Percentiles rank a stretch among this genome's conserved stretches.
Evolutionary conservation across 441 rosid genomes (phyloP).

Genomic region (Breynia disticha): DNA sequence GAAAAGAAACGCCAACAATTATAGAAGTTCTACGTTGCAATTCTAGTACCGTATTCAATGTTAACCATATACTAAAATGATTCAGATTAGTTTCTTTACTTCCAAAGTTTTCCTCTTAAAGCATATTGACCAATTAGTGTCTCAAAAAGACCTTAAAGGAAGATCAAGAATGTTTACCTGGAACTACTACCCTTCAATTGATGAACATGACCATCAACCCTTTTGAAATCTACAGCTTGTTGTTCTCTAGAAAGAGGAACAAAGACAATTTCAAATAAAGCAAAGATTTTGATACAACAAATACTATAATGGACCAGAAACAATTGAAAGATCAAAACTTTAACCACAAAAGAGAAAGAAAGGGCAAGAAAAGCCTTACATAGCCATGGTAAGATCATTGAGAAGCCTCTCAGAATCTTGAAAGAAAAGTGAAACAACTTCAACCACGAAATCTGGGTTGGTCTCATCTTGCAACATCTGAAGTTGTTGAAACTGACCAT

Average conservation of each 20-base stretch:
- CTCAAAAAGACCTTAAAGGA: neutral
- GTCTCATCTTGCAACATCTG: conserved; percentile 91
- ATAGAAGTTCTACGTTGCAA: too few relatives aligned
- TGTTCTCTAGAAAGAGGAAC: conserved; percentile 41
- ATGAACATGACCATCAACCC: conserved; percentile 80
- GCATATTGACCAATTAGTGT: too few relatives aligned
- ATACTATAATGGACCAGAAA: neutral
- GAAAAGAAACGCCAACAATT: too few relatives aligned
- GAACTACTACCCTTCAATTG: conserved; percentile 98
- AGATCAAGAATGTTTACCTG: conserved; percentile 34
- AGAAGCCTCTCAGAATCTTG: conserved; percentile 85
- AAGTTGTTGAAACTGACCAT: conserved; percentile 76
- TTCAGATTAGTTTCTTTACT: too few relatives aligned
- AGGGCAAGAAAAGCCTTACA: conserved; percentile 34
- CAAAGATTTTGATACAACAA: neutral
- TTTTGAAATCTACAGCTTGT: conserved; percentile 71
- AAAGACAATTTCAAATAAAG: neutral
- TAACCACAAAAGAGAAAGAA: conserved; percentile 1
- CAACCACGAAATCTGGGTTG: conserved; percentile 87
- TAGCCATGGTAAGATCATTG: conserved; percentile 59
- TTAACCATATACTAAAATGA: too few relatives aligned
- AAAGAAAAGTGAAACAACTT: conserved; percentile 84
- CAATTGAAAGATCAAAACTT: neutral
- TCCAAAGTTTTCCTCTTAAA: too few relatives aligned
- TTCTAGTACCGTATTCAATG: too few relatives aligned